Base-by-base conservation (phyloP, 2,329 filamentous ascomycete genomes). In the Apiospora arundinis region DNA sequence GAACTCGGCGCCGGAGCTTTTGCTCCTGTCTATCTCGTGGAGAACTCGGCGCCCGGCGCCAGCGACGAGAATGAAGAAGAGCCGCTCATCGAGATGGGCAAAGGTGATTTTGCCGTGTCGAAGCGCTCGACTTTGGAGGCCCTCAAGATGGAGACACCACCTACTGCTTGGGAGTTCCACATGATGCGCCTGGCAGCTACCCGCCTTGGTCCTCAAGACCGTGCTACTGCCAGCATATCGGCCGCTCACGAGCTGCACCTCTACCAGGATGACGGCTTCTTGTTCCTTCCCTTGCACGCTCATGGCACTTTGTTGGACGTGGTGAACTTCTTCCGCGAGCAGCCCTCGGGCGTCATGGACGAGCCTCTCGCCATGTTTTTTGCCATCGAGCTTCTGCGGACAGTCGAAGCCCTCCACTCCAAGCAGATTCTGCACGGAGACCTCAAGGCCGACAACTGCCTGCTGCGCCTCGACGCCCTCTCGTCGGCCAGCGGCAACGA, bases 361-460 rank as follows among this genome's bases (percentile, higher is more conserved):
- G 96, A 99, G 82, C 87, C 89, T 67, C 86, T 98, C 2, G 94
- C 93, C 76, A 98, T 98, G 94, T 98, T 98, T 85, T 97, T 98
- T 83, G 89, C 93, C 9, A 87, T 98, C 73, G 96, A 99, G 82
- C 88, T 99, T 8, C 88, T 99, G 76, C 93, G 96, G 68, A 97
- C 94, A 0, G 89, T 97, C 4, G 96, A 98, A 83, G 92, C 92
- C 0, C 87, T 99, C 28, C 96, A 99, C 81, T 80, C 89, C 4
- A 92, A 92, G 75, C 89, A 90, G 2, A 86, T 99, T 71, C 85
- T 98, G 65, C 96, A 99, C 79, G 96, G 96, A 49, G 96, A 99
- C 78, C 87, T 99, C 75, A 99, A 99, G 83, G 91, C 93, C 1
- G 96, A 99, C 82, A 99, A 99, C 80, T 95, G 97, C 76, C 90